A percentile compares a stretch with the other conserved stretches of the same genome.
Conservation (phyloP, 2,329 filamentous ascomycete species). For the Moelleriella libera region DNA sequence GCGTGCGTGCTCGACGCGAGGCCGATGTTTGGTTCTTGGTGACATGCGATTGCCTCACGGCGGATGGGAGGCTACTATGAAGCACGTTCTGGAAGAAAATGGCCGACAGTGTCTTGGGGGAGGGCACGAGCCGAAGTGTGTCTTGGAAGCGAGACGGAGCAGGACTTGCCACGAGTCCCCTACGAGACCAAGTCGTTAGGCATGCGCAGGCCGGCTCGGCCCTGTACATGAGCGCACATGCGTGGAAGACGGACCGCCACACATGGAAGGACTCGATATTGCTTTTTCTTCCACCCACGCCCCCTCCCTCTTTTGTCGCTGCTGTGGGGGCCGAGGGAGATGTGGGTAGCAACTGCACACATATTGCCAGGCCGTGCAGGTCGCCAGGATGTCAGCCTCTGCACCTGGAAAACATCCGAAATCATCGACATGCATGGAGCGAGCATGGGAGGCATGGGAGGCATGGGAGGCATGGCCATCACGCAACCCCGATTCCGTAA, state of each 20-base stretch:
- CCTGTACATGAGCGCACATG: constrained; percentile 5
- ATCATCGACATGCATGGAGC: neutral
- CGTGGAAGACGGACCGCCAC: constrained; percentile 11
- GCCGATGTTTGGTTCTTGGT: too few relatives aligned
- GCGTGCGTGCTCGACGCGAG: too few relatives aligned
- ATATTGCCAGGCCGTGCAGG: neutral
- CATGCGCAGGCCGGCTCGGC: constrained; percentile 6
- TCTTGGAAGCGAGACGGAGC: neutral
- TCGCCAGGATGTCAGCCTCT: neutral
- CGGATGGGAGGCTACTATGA: too few relatives aligned
- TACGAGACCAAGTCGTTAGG: neutral
- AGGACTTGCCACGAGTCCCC: neutral
- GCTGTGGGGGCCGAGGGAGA: neutral
- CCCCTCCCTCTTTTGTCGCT: neutral
- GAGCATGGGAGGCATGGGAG: neutral
- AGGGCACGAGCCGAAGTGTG: too few relatives aligned
- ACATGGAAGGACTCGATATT: constrained; percentile 8
- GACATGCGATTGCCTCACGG: neutral
- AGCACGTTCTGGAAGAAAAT: neutral
- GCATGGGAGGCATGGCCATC: neutral
- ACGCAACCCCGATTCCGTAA: neutral
- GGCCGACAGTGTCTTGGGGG: too few relatives aligned
- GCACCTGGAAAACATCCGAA: neutral
- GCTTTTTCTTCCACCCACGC: constrained; percentile 1
- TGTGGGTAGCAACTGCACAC: neutral